phyloP scores from a whole-genome alignment of 2,329 filamentous ascomycete species.

The Phialophora chinensis region DNA sequence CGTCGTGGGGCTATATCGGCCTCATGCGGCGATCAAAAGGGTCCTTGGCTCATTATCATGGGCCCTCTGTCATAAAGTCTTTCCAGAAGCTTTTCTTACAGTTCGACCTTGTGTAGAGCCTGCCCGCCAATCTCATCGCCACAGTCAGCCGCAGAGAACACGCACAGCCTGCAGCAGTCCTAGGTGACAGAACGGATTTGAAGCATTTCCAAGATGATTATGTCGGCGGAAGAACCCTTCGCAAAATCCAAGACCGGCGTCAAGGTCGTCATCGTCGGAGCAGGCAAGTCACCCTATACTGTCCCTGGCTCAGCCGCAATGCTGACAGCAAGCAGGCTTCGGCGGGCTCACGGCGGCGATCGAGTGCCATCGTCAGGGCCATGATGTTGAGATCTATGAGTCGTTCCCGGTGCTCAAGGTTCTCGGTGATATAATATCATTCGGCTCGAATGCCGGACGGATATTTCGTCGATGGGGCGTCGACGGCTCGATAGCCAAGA shows the following conservation, averaged over 20 bases:
- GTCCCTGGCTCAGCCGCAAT: not conserved
- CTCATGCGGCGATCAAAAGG: slow-evolving; percentile 14
- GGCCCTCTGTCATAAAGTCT: not conserved
- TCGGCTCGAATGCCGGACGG: slow-evolving; percentile 65
- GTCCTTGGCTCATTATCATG: slow-evolving; percentile 4
- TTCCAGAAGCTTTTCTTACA: slow-evolving; percentile 5
- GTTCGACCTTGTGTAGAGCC: not conserved
- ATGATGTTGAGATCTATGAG: slow-evolving; percentile 38
- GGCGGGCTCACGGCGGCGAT: slow-evolving; percentile 46
- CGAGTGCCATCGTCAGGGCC: slow-evolving; percentile 40
- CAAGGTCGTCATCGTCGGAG: slow-evolving; percentile 59
- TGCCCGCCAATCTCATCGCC: not conserved
- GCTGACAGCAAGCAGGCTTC: slow-evolving; percentile 38
- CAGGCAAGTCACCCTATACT: slow-evolving; percentile 34
- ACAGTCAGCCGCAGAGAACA: not conserved
- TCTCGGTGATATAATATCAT: slow-evolving; percentile 68
- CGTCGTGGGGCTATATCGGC: slow-evolving; percentile 26
- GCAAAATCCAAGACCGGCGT: slow-evolving; percentile 58
- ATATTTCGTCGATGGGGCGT: slow-evolving; percentile 65
- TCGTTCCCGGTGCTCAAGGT: slow-evolving; percentile 57
- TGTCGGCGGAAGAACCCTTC: slow-evolving; percentile 22
- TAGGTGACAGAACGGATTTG: not conserved
- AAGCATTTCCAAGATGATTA: slow-evolving; percentile 19
- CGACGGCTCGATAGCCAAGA: slow-evolving; percentile 54
- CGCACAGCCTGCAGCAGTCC: not conserved